Evolutionary conservation across 192 early-diverging fungal genomes (phyloP), one percentile per base, ranked within the genome.

Genomic region (Coemansia sp.): DNA sequence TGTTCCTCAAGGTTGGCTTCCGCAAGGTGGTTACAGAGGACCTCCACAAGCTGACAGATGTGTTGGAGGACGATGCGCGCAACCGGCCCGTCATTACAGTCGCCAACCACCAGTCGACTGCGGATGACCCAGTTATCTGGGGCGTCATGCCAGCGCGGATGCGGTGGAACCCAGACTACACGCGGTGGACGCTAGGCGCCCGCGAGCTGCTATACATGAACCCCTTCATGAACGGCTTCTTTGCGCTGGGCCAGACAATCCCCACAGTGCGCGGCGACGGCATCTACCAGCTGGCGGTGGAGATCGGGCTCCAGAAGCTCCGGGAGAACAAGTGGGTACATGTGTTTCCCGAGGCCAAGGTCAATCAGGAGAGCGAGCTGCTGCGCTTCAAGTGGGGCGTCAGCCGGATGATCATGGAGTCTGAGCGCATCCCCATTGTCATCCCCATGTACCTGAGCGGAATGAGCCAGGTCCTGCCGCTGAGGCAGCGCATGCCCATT

Each of bases 171-270:
- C 83, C 78, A 1, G 69, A 85, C 7, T 64, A 79, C 26, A 84
- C 90, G 76, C 88, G 95, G 44, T 95, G 93, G 92, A 89, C 91
- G 8, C 78, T 97, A 43, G 92, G 93, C n/a, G 93, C 95, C 8
- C 88, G 88, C 60, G 94, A 97, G 67, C 88, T 95, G 21, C 91
- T 92, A 53, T 97, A 90, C 80, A 88, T 84, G 26, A 92, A 85
- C 71, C 77, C 86, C 85, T 35, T 63, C 16, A 7, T 71, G 41
- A 81, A 76, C 51, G 64, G 68, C 5, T 91, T 93, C 62, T 95
- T 97, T 72, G 82, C 88, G 24, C 81, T 90, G 16, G 94, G 95
- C 18, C 88, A 93, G 69, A 92, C 89, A 33, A 85, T 95, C 18
- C 92, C 95, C 6, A 92, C 89, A 4, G 85, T 94, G 18, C 88